Evolutionary conservation across 495 filamentous ascomycete genomes (phyloP).

Genomic region (Penicillium paradoxum): DNA sequence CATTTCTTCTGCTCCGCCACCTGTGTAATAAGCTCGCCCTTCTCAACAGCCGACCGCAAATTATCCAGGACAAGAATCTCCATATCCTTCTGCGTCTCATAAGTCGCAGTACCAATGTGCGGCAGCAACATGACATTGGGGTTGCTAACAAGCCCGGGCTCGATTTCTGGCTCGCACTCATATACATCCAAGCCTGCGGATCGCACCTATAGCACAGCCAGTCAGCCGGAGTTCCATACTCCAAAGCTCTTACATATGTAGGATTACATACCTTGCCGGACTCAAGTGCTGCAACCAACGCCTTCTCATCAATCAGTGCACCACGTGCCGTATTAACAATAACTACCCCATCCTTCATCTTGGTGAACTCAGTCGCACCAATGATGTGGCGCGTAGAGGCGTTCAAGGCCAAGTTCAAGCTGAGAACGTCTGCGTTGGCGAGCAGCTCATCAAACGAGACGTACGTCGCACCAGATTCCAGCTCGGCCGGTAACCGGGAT

Average conservation of each 20-base stretch:
- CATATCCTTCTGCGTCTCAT: conserved; percentile 70
- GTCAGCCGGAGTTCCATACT: not conserved
- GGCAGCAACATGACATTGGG: conserved; percentile 69
- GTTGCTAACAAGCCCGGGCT: conserved; percentile 65
- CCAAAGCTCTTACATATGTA: not conserved
- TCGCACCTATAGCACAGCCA: conserved; percentile 30
- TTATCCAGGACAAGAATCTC: conserved; percentile 70
- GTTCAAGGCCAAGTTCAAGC: conserved; percentile 70
- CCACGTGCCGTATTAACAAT: conserved; percentile 82
- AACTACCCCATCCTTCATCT: conserved; percentile 74
- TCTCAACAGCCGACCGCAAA: conserved; percentile 56
- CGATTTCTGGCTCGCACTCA: conserved; percentile 70
- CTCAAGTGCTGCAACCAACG: conserved; percentile 64
- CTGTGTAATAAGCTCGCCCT: conserved; percentile 61
- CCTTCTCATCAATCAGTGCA: conserved; percentile 71
- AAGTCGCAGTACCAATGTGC: conserved; percentile 71
- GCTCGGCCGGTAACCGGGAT: conserved; percentile 45
- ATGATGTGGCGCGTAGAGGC: conserved; percentile 66
- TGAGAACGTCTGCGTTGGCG: conserved; percentile 64
- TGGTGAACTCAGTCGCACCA: conserved; percentile 55
- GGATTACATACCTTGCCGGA: conserved; percentile 55
- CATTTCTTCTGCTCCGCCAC: conserved; percentile 61
- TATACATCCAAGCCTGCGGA: conserved; percentile 72
- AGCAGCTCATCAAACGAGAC: conserved; percentile 67
- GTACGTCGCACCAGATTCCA: conserved; percentile 56